A percentile compares a stretch with the other conserved stretches of the same genome.
Evolutionary conservation across 345 rosid species (phyloP).

Genomic region (Eucalyptus caleyi): DNA sequence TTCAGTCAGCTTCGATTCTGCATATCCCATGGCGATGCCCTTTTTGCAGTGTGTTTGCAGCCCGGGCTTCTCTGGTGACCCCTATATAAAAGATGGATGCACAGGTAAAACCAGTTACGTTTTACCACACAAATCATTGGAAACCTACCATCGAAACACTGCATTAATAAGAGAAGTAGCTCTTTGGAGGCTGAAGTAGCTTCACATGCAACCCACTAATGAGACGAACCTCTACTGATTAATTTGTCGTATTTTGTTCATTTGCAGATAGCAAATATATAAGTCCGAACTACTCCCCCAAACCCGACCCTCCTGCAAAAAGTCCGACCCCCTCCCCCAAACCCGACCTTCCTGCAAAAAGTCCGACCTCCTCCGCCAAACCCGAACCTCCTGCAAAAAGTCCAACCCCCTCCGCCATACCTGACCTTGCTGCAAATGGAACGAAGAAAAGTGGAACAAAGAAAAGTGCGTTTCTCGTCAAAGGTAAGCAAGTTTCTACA

Average conservation of each 20-base stretch:
- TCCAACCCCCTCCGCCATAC: no score
- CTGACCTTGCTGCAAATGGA: fast-evolving
- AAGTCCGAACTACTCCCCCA: no score
- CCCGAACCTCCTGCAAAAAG: no score
- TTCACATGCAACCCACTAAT: not conserved
- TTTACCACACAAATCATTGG: not conserved
- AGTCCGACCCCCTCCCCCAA: no score
- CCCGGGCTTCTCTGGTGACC: not conserved
- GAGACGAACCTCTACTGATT: not conserved
- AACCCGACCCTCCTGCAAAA: no score
- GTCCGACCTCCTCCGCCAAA: no score
- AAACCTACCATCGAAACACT: not conserved
- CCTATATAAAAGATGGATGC: not conserved
- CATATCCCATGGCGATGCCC: not conserved
- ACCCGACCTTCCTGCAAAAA: no score
- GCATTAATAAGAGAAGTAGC: not conserved
- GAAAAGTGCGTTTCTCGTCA: no score
- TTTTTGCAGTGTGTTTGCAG: not conserved
- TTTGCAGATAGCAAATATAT: not conserved
- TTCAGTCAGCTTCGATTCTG: not conserved
- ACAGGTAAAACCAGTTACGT: not conserved
- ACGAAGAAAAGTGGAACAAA: no score
- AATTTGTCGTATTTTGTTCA: not conserved
- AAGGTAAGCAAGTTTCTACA: not conserved
- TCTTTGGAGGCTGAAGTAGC: not conserved